Conservation (phyloP, 1,284 basidiomycete species). For the Apiotrichum gamsii region DNA sequence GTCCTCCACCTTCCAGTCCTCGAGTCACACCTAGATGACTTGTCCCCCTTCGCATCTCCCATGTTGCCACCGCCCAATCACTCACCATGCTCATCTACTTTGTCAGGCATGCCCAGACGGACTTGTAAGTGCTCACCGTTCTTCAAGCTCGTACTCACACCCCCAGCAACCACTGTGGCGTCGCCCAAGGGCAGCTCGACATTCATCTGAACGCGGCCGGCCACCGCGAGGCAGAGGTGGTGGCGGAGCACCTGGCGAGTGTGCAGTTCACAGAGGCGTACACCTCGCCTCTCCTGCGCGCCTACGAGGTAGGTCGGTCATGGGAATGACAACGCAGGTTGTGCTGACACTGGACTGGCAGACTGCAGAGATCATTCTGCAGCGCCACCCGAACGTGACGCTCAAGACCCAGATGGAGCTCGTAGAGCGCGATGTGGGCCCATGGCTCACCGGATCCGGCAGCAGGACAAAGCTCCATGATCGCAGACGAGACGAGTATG, state of each 20-base stretch:
- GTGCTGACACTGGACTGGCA: constrained; percentile 9
- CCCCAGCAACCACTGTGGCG: constrained; percentile 36
- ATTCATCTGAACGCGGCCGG: constrained; percentile 42
- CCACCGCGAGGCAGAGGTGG: constrained; percentile 23
- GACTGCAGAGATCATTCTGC: constrained; percentile 34
- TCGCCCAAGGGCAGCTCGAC: constrained; percentile 45
- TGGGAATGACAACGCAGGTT: background rate
- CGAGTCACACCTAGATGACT: too few species aligned
- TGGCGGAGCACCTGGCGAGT: constrained; percentile 23
- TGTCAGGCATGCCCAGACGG: constrained; percentile 43
- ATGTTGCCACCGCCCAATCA: background rate
- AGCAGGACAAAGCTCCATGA: too few species aligned
- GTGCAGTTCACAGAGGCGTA: constrained; percentile 26
- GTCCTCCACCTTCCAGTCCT: too few species aligned
- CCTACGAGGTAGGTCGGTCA: constrained; percentile 30
- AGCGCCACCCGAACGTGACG: constrained; percentile 18
- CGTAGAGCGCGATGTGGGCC: constrained; percentile 34
- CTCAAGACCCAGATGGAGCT: constrained; percentile 22
- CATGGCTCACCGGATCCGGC: too few species aligned
- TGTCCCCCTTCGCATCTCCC: too few species aligned
- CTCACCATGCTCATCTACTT: constrained; percentile 25
- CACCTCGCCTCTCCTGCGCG: constrained; percentile 32
- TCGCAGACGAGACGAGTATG: too few species aligned
- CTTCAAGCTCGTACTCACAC: background rate
- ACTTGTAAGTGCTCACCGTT: constrained; percentile 28